Evolutionary conservation across 208 protist species (phyloP).

Genomic region (Vickermania ingenoplastis): DNA sequence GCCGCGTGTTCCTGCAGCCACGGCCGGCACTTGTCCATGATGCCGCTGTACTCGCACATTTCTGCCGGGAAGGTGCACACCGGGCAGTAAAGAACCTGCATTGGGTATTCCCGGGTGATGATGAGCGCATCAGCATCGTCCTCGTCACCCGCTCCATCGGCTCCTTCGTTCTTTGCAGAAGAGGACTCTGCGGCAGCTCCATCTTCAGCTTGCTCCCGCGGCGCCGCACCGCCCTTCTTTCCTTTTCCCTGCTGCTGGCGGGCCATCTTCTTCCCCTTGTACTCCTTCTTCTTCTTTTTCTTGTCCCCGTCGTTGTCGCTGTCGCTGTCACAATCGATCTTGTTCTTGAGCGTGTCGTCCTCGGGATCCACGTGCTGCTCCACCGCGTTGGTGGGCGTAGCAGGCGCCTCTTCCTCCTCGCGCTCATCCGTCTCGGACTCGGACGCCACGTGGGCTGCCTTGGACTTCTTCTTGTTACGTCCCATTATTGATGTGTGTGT

Average conservation of each 20-base stretch:
- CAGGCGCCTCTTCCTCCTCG: constrained; percentile 1
- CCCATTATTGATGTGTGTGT: constrained; percentile 19
- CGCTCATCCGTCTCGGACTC: constrained; percentile 16
- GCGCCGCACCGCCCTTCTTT: constrained; percentile 14
- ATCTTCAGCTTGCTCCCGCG: background rate
- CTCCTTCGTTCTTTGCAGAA: constrained; percentile 8
- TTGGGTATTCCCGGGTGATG: constrained; percentile 29
- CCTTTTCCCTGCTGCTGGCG: constrained; percentile 14
- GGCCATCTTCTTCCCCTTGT: constrained; percentile 42
- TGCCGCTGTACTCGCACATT: constrained; percentile 88
- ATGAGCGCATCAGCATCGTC: constrained; percentile 14
- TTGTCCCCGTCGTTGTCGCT: constrained; percentile 3
- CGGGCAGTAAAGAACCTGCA: constrained; percentile 86
- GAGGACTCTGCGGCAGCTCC: background rate
- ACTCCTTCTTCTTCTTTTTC: constrained; percentile 50
- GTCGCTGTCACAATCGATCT: constrained; percentile 2
- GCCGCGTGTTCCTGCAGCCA: constrained; percentile 82
- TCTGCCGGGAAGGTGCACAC: constrained; percentile 87
- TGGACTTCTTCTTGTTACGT: constrained; percentile 50
- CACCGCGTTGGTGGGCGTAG: background rate
- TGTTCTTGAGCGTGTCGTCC: constrained; percentile 2
- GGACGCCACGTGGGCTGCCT: constrained; percentile 12
- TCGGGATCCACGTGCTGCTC: background rate
- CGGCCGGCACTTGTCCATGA: constrained; percentile 86
- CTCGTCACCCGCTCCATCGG: constrained; percentile 5